These are phyloP conservation scores for Scleromitrula shiraiana DNA, from an alignment of 2,329 filamentous ascomycete genomes.

Conservation along the genomic window DNA sequence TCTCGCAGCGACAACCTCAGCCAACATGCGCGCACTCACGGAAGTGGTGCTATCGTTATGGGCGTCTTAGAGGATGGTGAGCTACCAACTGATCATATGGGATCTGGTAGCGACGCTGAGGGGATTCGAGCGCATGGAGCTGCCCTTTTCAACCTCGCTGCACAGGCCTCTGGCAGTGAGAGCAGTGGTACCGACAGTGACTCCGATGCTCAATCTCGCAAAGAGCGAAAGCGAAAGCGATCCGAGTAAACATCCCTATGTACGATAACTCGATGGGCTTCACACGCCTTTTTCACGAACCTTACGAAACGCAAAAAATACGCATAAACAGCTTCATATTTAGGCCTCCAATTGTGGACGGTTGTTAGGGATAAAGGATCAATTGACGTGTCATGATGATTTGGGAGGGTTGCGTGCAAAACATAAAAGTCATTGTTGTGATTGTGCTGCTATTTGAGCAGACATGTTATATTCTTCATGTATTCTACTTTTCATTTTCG, in stretches of 20 bases:
- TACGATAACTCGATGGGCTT: slow-evolving; percentile 18
- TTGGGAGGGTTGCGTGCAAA: slow-evolving; percentile 16
- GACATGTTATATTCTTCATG: slow-evolving; percentile 23
- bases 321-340: slow-evolving; percentile 23
- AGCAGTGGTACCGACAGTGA: slow-evolving; percentile 46
- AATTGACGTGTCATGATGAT: slow-evolving; percentile 26
- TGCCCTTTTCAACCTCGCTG: slow-evolving; percentile 73
- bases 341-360: slow-evolving; percentile 18
- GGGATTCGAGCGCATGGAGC: slow-evolving; percentile 63
- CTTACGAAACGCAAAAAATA: slow-evolving; percentile 22
- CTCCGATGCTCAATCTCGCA: slow-evolving; percentile 44
- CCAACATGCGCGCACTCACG: slow-evolving; percentile 91
- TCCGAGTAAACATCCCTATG: slow-evolving; percentile 39
- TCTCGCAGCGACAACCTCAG: slow-evolving; percentile 95
- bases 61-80: slow-evolving; percentile 72
- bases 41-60: slow-evolving; percentile 84
- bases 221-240: slow-evolving; percentile 77
- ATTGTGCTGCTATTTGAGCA: slow-evolving; percentile 4
- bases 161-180: slow-evolving; percentile 60
- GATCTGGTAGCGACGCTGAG: slow-evolving; percentile 40
- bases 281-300: slow-evolving; percentile 19
- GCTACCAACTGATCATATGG: slow-evolving; percentile 36
- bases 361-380: slow-evolving; percentile 22
- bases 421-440: slow-evolving; percentile 27
- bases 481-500: slow-evolving; percentile 28